Conservation (phyloP, 306 rosid genomes). For the Acacia crassicarpa region DNA sequence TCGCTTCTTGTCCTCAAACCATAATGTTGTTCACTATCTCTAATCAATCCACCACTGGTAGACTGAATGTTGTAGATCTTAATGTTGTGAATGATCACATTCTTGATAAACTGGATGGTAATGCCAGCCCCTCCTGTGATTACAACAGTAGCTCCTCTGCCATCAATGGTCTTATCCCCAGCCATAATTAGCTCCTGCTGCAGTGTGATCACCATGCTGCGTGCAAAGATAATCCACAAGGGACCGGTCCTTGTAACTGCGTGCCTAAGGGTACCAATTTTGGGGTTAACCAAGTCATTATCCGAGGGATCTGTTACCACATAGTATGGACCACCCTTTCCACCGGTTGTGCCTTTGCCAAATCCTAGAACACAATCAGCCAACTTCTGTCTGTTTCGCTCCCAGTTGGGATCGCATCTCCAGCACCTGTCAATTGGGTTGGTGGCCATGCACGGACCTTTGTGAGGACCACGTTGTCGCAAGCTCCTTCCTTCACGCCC, state of each 20-base stretch:
- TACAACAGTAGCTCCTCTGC: slow-evolving; percentile 56
- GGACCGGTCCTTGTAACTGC: slow-evolving; percentile 61
- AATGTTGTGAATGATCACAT: slow-evolving; percentile 62
- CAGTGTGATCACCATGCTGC: slow-evolving; percentile 58
- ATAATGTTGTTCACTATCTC: slow-evolving; percentile 48
- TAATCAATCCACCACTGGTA: slow-evolving; percentile 50
- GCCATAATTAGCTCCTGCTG: slow-evolving; percentile 57
- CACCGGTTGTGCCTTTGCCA: slow-evolving; percentile 59
- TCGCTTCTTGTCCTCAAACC: slow-evolving; percentile 67
- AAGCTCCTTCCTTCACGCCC: slow-evolving; percentile 38
- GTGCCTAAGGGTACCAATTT: slow-evolving; percentile 64
- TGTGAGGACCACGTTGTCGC: background rate
- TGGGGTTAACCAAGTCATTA: slow-evolving; percentile 43
- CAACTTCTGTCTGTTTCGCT: slow-evolving; percentile 50
- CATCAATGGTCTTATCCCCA: slow-evolving; percentile 73
- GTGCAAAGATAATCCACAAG: slow-evolving; percentile 67
- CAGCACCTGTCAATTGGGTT: slow-evolving; percentile 87
- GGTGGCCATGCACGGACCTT: slow-evolving; percentile 46
- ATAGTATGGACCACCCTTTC: slow-evolving; percentile 57
- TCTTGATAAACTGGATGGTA: slow-evolving; percentile 57
- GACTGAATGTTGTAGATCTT: slow-evolving; percentile 48
- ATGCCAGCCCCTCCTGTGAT: slow-evolving; percentile 70
- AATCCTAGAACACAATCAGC: slow-evolving; percentile 66
- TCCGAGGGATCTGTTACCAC: slow-evolving; percentile 66
- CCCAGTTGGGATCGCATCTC: slow-evolving; percentile 83